Evolutionary conservation across 148 eudicot species (phyloP), one percentile per base, ranked within the genome.

Genomic region (Beta vulgaris): DNA sequence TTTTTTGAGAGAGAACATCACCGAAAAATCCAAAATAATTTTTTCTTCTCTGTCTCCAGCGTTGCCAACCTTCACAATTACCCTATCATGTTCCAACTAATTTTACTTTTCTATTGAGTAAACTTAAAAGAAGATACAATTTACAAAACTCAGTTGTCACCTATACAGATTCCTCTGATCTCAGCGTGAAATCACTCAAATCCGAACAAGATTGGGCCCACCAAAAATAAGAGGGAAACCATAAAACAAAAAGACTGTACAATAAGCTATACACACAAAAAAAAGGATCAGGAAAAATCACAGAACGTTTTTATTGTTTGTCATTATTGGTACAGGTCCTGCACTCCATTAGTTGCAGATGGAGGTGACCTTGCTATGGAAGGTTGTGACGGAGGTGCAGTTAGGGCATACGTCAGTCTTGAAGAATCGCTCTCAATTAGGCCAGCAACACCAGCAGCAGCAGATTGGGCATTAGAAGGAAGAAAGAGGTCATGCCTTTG

Each of bases 401-500:
- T 74, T 21, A 94, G 91, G 40, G 98, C 96, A 68, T 89, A 90
- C 13, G 93, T 90, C 61, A 91, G 78, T 68, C 91, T 71, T 18
- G 97, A 91, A 28, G 97, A 87, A 57, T 89, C 85, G 74, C 89
- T 87, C 83, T 94, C 98, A 29, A 94, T 94, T 36, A 94, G 88
- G 73, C 98, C 98, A 60, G 98, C 98, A 7, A 94, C 91, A 58
- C 98, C 98, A 60, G 96, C 98, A 73, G 97, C 89, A 19, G 97
- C 89, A 69, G 97, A 85, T 81, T 94, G 98, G 40, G 98, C 97
- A 86, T 85, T 94, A 63, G 98, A 94, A 77, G 98, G 98, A 66
- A 94, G 98, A 84, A 94, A 94, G 23, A 94, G 87, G 80, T 94
- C 98, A 71, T 94, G 98, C 75, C 85, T 91, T 85, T 94, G 98